Evolutionary conservation across 2,329 filamentous ascomycete genomes (phyloP).

Genomic region (Phaeosphaeria sp.): DNA sequence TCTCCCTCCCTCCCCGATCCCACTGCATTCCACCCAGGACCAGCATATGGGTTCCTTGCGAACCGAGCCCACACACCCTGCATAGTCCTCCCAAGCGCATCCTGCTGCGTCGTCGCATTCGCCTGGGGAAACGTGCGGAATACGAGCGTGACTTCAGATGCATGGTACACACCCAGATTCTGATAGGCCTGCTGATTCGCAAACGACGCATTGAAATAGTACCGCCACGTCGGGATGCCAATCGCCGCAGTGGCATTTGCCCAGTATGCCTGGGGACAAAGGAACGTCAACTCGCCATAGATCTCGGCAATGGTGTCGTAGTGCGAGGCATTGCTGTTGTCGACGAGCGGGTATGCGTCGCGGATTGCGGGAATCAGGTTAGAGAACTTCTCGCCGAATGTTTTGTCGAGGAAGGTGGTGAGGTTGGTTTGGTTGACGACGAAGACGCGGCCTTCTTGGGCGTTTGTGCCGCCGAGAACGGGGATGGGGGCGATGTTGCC

Average conservation of each 20-base stretch:
- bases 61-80: conserved; percentile 34
- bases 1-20: conserved; percentile 21
- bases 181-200: conserved; percentile 24
- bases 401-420: conserved; percentile 23
- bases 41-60: conserved; percentile 32
- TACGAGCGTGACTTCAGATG: conserved; percentile 30
- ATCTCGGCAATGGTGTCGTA: conserved; percentile 28
- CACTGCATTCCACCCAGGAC: conserved; percentile 33
- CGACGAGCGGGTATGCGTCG: conserved; percentile 29
- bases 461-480: conserved; percentile 32
- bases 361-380: conserved; percentile 20
- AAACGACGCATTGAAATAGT: conserved; percentile 41
- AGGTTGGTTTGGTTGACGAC: conserved; percentile 23
- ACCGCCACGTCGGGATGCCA: conserved; percentile 35
- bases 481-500: conserved; percentile 37
- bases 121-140: conserved; percentile 26
- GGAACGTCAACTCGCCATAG: conserved; percentile 23
- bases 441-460: conserved; percentile 36
- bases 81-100: conserved; percentile 26
- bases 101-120: conserved; percentile 28
- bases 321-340: conserved; percentile 16
- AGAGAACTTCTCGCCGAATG: conserved; percentile 11
- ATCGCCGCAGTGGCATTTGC: conserved; percentile 29
- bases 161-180: conserved; percentile 27
- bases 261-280: conserved; percentile 29